Evolutionary conservation across 2,329 filamentous ascomycete genomes (phyloP).

Genomic region (Talaromyces marneffei): DNA sequence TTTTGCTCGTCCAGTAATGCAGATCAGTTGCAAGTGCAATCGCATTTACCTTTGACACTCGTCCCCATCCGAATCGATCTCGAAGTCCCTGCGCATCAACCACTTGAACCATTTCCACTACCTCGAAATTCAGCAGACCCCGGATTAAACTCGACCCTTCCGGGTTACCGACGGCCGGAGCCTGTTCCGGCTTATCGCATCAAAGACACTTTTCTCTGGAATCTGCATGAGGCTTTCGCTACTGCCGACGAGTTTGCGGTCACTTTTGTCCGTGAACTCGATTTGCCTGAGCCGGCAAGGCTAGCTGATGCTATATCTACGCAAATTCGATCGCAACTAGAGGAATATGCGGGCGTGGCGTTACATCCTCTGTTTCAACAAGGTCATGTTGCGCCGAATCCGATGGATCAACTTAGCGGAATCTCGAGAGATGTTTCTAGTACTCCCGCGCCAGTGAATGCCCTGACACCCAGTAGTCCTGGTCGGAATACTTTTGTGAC

Average conservation of each 20-base stretch:
- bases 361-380: slow-evolving; percentile 83
- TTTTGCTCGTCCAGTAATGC: slow-evolving; percentile 38
- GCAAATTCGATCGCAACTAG: slow-evolving; percentile 89
- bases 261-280: slow-evolving; percentile 82
- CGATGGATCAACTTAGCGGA: slow-evolving; percentile 25
- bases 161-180: slow-evolving; percentile 75
- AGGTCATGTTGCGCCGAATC: slow-evolving; percentile 24
- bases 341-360: slow-evolving; percentile 92
- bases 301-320: slow-evolving; percentile 79
- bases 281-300: slow-evolving; percentile 68
- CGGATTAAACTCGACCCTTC: slow-evolving; percentile 57
- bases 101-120: slow-evolving; percentile 43
- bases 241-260: slow-evolving; percentile 96
- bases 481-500: slow-evolving; percentile 21
- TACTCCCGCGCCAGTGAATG: slow-evolving; percentile 44
- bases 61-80: slow-evolving; percentile 96
- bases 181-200: slow-evolving; percentile 77
- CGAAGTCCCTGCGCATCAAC: slow-evolving; percentile 68
- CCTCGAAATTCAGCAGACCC: slow-evolving; percentile 39
- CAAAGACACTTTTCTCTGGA: slow-evolving; percentile 96
- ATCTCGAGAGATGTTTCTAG: slow-evolving; percentile 51
- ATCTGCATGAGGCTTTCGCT: slow-evolving; percentile 86
- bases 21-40: slow-evolving; percentile 58
- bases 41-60: slow-evolving; percentile 76
- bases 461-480: slow-evolving; percentile 54